phyloP scores from a whole-genome alignment of 208 protist genomes.

The Balamuthia mandrillaris region DNA sequence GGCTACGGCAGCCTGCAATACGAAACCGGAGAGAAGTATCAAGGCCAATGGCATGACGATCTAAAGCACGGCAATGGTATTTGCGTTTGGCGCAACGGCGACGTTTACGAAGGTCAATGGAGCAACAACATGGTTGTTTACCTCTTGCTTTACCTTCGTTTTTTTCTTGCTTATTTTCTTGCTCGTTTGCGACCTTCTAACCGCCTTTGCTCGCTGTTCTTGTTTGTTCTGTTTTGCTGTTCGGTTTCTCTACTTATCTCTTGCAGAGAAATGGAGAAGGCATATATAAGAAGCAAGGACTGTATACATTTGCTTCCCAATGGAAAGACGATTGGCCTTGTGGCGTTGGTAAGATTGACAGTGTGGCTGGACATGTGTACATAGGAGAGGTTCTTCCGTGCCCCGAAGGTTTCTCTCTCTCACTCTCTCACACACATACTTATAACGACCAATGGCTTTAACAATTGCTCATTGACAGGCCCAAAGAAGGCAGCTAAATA shows the following conservation, averaged over 20 bases:
- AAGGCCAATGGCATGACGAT: conserved; percentile 19
- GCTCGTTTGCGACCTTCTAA: too few species aligned
- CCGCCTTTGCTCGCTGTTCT: too few species aligned
- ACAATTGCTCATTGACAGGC: background rate
- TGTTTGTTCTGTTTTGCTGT: background rate
- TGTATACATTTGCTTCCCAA: background rate
- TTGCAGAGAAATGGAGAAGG: background rate
- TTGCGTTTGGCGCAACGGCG: background rate
- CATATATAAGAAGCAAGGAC: background rate
- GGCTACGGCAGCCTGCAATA: conserved; percentile 14
- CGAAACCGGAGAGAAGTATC: conserved; percentile 17
- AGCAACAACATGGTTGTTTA: background rate
- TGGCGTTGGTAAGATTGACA: background rate
- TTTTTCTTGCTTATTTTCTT: background rate
- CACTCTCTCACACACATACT: background rate
- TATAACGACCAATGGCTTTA: background rate
- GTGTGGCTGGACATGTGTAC: background rate
- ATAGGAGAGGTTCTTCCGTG: background rate
- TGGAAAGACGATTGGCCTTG: conserved; percentile 4
- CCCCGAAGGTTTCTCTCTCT: background rate
- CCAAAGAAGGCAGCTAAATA: background rate
- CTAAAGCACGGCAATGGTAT: background rate
- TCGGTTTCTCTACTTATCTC: background rate
- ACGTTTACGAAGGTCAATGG: conserved; percentile 4
- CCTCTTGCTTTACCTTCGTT: background rate